Conservation (phyloP, 177 flowering plant species). For the Vitis hybrid region DNA sequence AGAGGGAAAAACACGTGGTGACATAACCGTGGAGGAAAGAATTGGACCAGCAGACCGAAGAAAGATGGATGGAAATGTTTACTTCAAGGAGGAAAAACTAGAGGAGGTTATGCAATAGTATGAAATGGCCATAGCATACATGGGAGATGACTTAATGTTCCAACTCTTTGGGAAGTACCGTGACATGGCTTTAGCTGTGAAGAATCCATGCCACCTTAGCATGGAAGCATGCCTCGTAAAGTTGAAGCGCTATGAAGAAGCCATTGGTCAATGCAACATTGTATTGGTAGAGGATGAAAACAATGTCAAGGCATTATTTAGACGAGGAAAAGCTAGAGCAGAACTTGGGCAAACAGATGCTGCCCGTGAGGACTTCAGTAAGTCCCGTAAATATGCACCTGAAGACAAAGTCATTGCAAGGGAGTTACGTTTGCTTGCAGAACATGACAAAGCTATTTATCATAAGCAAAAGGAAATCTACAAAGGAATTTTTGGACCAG, state of each 20-base stretch:
- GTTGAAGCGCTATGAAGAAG: conserved; percentile 86
- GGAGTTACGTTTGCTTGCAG: conserved; percentile 73
- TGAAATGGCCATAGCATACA: conserved; percentile 98
- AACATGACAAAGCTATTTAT: conserved; percentile 82
- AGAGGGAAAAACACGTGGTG: conserved; percentile 92
- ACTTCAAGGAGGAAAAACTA: conserved; percentile 84
- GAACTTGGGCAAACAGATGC: conserved; percentile 96
- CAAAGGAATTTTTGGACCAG: conserved; percentile 84
- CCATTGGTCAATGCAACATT: conserved; percentile 79
- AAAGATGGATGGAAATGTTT: conserved; percentile 87
- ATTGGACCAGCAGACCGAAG: conserved; percentile 89
- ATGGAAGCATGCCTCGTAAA: conserved; percentile 88
- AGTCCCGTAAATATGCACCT: conserved; percentile 81
- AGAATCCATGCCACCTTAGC: conserved; percentile 97
- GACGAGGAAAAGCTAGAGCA: conserved; percentile 97
- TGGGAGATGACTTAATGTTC: conserved; percentile 99
- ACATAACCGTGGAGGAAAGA: conserved; percentile 97
- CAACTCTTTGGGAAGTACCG: conserved; percentile 88
- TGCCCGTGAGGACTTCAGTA: conserved; percentile 84
- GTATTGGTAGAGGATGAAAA: conserved; percentile 86
- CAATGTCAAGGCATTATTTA: conserved; percentile 84
- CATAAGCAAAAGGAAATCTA: conserved; percentile 92
- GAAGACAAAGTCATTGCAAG: conserved; percentile 76
- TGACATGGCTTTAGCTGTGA: conserved; percentile 96
- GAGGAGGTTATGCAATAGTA: conserved; percentile 99